phyloP scores from a whole-genome alignment of 257 asterid species.

The Echium plantagineum region DNA sequence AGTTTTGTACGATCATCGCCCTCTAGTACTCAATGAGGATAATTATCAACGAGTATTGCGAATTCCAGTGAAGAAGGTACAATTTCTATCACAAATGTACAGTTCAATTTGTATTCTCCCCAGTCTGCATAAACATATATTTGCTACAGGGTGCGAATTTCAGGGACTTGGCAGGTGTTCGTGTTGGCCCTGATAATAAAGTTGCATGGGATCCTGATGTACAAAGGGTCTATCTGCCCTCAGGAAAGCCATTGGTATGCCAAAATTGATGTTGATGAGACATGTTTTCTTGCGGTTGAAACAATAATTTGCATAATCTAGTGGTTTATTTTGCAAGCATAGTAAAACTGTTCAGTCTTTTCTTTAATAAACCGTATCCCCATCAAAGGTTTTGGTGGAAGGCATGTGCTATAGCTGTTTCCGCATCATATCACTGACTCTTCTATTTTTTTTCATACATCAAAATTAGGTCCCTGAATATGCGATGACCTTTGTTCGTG shows the following conservation, averaged over 20 bases:
- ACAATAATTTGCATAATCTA: neutral
- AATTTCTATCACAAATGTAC: neutral
- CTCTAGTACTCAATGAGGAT: slow-evolving; percentile 44
- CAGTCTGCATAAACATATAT: neutral
- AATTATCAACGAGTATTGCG: slow-evolving; percentile 54
- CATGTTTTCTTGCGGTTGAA: neutral
- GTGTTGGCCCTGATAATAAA: slow-evolving; percentile 42
- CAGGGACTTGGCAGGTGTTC: slow-evolving; percentile 54
- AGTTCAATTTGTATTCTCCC: neutral
- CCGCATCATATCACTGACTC: neutral
- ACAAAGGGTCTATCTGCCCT: slow-evolving; percentile 30
- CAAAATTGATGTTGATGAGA: neutral
- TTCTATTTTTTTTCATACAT: neutral
- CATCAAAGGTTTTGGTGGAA: neutral
- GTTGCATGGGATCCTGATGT: slow-evolving; percentile 60
- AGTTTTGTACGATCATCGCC: slow-evolving; percentile 56
- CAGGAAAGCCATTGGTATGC: slow-evolving; percentile 83
- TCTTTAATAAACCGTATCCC: too few relatives aligned
- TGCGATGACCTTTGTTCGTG: slow-evolving; percentile 48
- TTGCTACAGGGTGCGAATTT: slow-evolving; percentile 69
- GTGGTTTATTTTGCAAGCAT: too few relatives aligned
- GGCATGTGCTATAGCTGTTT: neutral
- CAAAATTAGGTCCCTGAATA: slow-evolving; percentile 73
- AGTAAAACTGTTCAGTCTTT: too few relatives aligned
- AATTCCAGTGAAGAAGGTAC: slow-evolving; percentile 68